Evolutionary conservation across 805 yeast genomes (phyloP), one percentile per base, ranked within the genome.

Genomic region (Wickerhamomyces chambardii): DNA sequence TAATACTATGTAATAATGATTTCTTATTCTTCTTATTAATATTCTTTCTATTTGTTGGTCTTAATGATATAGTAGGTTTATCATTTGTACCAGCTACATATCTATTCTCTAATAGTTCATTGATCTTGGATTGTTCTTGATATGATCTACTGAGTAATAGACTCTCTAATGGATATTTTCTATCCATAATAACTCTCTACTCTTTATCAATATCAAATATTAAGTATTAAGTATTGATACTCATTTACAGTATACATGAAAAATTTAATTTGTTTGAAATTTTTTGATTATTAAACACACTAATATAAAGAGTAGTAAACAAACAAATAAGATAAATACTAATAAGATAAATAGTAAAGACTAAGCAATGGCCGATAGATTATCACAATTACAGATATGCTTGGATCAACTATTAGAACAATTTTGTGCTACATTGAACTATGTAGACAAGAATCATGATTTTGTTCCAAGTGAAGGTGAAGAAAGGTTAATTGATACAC

Each of bases 351-450:
- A 21, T 21, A 21, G 10, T 8, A 8, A 21, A 21, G 7, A 32
- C 19, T 4, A 29, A 29, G 18, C 6, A 19, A 80, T 84, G 94
- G 68, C 95, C 0, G 97, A 89, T 58, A 67, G 96, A 51, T 64
- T 89, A 27, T 85, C 96, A 2, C 97, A 89, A 54, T 68, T 89
- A 17, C 97, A 89, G 50, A 70, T 84, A 31, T 85, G 96, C 47
- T 64, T 89, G 27, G 97, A 89, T 55, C 67, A 74, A 52, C 68
- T 84, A 40, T 72, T 80, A 39, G 92, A 84, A 41, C 89, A 82
- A 58, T 80, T 84, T 60, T 75, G 78, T 45, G 84, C 90, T 3
- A 77, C 92, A 3, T 61, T 83, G 35, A 79, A 80, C 50, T 84
- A 82, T 50, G 81, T 86, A 6, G 95, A 86, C 50, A 77, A 78